Conservation (phyloP, 1,139 yeast genomes). For the Candida mesenterica region DNA sequence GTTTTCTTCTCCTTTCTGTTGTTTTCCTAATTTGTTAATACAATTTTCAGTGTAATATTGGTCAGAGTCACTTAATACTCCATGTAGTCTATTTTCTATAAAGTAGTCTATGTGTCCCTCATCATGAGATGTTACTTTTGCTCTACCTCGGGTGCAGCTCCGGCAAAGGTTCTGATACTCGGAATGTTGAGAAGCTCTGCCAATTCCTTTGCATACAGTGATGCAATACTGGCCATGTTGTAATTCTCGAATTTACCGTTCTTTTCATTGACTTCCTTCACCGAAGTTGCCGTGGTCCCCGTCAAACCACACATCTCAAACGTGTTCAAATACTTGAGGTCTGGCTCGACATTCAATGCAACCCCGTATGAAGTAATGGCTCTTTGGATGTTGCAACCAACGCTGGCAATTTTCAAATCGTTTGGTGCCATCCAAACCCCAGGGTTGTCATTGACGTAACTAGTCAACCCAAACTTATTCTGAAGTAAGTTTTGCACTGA, state of each 20-base stretch:
- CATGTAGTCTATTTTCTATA: no score
- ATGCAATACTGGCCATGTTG: constrained; percentile 39
- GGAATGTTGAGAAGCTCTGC: constrained; percentile 47
- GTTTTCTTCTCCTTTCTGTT: neutral
- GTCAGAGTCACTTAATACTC: no score
- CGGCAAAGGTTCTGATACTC: constrained; percentile 11
- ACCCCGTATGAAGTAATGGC: constrained; percentile 89
- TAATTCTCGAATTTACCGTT: neutral
- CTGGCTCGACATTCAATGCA: constrained; percentile 76
- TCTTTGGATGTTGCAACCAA: constrained; percentile 84
- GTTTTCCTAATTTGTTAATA: neutral
- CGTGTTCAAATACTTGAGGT: constrained; percentile 65
- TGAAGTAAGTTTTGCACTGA: constrained; percentile 56
- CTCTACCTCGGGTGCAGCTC: constrained; percentile 20
- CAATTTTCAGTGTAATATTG: neutral
- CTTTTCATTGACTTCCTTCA: constrained; percentile 15
- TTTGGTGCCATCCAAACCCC: constrained; percentile 76
- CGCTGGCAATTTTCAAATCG: constrained; percentile 73
- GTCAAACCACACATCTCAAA: constrained; percentile 87
- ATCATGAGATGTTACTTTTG: no score
- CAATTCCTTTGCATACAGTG: constrained; percentile 50
- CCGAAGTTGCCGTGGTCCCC: constrained; percentile 45
- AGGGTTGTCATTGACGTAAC: constrained; percentile 62
- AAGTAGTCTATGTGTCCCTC: no score
- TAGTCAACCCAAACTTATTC: constrained; percentile 42